Evolutionary conservation across 2,329 filamentous ascomycete species (phyloP), one percentile per base, ranked within the genome.

Genomic region (Ophiognomonia clavigignenti-juglandacearum): DNA sequence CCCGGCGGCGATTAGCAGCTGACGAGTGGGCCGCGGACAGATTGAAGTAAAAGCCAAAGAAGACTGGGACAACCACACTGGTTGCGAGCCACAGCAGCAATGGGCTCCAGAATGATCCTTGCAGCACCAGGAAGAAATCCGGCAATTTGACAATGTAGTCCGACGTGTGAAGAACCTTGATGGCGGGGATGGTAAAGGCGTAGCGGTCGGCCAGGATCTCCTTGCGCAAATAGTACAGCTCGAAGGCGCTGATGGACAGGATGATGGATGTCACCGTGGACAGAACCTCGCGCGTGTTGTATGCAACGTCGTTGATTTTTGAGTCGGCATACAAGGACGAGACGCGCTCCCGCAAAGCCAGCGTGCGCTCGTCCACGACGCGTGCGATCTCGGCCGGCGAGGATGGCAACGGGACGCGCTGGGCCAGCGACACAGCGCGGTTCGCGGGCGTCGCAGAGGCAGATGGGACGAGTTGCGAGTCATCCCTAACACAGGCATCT

Each of bases 11-110:
- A 52, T 10, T 26, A 26, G 24, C 24, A 26, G 24, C 24, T 6
- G 59, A 56, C 61, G 63, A 65, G 58, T 63, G 71, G 58, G 72
- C 76, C 40, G 73, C 70, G 32, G 83, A 88, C 59, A 96, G 67
- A 67, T 97, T 97, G 78, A 95, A 86, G 64, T 96, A 95, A 71
- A 93, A 97, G 22, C 87, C 88, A 35, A 82, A 73, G 26, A 86
- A 53, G 41, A 83, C 71, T 2, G 92, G 92, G 23, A 92, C 55
- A 36, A 87, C 59, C 45, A 88, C 65, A 61, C 80, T 86, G 9
- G 89, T 93, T 29, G 83, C 63, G 5, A 80, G 64, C 90, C 91
- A 97, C 18, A 90, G 74, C 7, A 83, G 73, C 46, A 86, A 80
- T 0, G 91, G 86, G 0, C 80, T 83, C 92, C 92, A 97, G 75